Percentiles rank a stretch among this genome's conserved stretches.
Conservation (phyloP, 495 filamentous ascomycete genomes). For the Penicillium turbatum region DNA sequence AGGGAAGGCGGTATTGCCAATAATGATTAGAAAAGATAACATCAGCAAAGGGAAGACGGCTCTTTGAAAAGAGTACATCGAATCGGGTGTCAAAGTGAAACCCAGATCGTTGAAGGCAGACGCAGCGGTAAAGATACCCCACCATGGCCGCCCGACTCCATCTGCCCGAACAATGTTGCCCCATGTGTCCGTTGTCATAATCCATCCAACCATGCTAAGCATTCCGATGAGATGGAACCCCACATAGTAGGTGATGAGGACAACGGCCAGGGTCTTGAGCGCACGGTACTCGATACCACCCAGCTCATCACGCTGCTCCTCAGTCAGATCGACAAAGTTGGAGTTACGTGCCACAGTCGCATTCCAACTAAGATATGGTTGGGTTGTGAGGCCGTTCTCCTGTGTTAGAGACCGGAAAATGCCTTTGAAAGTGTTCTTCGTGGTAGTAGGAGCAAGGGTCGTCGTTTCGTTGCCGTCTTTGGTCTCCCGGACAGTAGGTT, state of each 20-base stretch:
- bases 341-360: conserved; percentile 91
- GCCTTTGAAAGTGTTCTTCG: conserved; percentile 33
- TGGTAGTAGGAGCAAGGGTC: conserved; percentile 18
- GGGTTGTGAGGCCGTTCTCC: conserved; percentile 47
- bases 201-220: conserved; percentile 73
- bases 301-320: conserved; percentile 87
- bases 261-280: conserved; percentile 74
- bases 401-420: conserved; percentile 40
- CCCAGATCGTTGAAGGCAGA: conserved; percentile 89
- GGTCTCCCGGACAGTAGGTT: conserved; percentile 35
- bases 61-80: conserved; percentile 79
- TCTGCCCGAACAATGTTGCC: conserved; percentile 54
- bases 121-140: conserved; percentile 80
- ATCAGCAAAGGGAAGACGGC: conserved; percentile 71
- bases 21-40: conserved; percentile 76
- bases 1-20: conserved; percentile 92
- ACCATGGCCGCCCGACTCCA: conserved; percentile 72
- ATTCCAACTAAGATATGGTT: conserved; percentile 89
- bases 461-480: conserved; percentile 13
- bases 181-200: conserved; percentile 54
- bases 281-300: conserved; percentile 93
- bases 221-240: conserved; percentile 71
- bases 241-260: conserved; percentile 73
- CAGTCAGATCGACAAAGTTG: conserved; percentile 78
- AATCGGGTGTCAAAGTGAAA: conserved; percentile 84